Evolutionary conservation across 768 basidiomycete species (phyloP).

Genomic region (Myochromella boudieri): DNA sequence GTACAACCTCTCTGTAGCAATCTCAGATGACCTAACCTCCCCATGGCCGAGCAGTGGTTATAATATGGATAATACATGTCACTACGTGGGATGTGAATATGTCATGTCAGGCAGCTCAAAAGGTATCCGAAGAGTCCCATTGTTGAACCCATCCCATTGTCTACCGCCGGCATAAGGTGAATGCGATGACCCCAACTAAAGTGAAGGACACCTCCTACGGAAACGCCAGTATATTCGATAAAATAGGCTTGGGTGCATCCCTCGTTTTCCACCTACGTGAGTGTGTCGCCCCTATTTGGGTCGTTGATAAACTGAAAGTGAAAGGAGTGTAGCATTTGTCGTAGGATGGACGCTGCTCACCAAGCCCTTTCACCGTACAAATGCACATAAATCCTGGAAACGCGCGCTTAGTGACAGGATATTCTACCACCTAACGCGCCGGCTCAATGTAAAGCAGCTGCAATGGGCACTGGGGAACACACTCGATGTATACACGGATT

Average conservation of each 20-base stretch:
- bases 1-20: too few species aligned
- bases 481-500: conserved; percentile 20
- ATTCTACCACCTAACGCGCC: conserved; percentile 12
- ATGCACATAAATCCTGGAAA: conserved; percentile 22
- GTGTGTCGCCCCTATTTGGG: background rate
- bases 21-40: background rate
- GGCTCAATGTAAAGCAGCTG: conserved; percentile 23
- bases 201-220: conserved; percentile 1
- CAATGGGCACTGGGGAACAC: conserved; percentile 23
- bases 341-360: conserved; percentile 22
- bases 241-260: background rate
- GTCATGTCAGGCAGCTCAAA: too few species aligned
- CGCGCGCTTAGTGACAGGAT: conserved; percentile 20
- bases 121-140: too few species aligned
- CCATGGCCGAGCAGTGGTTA: background rate
- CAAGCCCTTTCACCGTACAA: conserved; percentile 21
- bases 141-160: too few species aligned
- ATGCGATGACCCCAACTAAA: background rate
- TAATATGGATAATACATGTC: too few species aligned
- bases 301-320: too few species aligned
- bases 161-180: too few species aligned
- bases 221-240: background rate
- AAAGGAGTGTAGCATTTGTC: conserved; percentile 21
- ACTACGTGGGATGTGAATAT: too few species aligned
- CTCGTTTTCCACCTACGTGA: background rate